Conservation (phyloP, 208 protist species). For the Trypanosoma melophagium region DNA sequence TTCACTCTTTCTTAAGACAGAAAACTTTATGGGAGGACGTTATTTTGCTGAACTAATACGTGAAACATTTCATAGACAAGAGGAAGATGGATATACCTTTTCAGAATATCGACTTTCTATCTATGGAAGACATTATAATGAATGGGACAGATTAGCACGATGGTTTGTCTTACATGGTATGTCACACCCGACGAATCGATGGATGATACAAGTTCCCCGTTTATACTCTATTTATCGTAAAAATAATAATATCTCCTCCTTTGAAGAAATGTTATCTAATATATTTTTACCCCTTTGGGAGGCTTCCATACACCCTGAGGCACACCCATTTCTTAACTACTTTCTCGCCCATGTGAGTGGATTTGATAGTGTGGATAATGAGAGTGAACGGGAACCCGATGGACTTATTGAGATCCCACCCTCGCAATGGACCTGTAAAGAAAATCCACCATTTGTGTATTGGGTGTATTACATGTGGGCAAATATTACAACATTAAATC, state of each 20-base stretch:
- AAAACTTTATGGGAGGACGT: conserved; percentile 88
- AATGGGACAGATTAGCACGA: conserved; percentile 73
- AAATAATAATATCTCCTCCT: conserved; percentile 71
- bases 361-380: conserved; percentile 97
- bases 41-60: conserved; percentile 89
- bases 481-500: conserved; percentile 97
- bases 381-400: conserved; percentile 88
- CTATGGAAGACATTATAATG: conserved; percentile 53
- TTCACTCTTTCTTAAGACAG: conserved; percentile 80
- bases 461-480: conserved; percentile 97
- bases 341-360: conserved; percentile 94
- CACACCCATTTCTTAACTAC: conserved; percentile 90
- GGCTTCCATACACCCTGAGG: conserved; percentile 89
- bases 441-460: conserved; percentile 91
- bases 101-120: conserved; percentile 88
- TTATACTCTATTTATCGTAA: conserved; percentile 81
- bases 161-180: conserved; percentile 91
- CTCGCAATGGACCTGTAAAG: conserved; percentile 39
- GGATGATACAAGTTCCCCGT: conserved; percentile 96
- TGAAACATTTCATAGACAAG: conserved; percentile 48
- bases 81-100: conserved; percentile 54
- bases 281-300: conserved; percentile 98
- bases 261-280: conserved; percentile 94
- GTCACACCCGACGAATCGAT: conserved; percentile 92
- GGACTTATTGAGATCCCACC: conserved; percentile 38